Conservation (phyloP, 192 early-diverging fungal genomes). For the Umbelopsis ramanniana region DNA sequence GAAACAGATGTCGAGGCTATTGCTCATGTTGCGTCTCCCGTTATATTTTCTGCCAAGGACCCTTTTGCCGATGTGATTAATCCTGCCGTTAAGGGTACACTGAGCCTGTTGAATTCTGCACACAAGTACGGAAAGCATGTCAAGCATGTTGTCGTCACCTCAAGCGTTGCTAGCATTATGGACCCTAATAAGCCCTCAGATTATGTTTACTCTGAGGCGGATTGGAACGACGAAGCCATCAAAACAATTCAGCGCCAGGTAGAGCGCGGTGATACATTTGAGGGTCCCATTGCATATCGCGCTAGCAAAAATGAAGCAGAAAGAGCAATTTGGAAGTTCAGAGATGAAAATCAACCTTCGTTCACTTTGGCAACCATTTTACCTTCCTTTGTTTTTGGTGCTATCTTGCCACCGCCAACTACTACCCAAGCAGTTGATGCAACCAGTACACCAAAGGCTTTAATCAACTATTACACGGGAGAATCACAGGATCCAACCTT, state of each 20-base stretch:
- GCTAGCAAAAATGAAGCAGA: slow-evolving; percentile 29
- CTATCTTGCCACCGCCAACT: background rate
- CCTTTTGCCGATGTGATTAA: slow-evolving; percentile 39
- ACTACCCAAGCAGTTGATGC: background rate
- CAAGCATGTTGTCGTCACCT: slow-evolving; percentile 51
- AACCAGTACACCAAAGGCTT: background rate
- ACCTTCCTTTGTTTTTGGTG: slow-evolving; percentile 7
- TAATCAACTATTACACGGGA: slow-evolving; percentile 1
- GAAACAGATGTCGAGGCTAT: slow-evolving; percentile 38
- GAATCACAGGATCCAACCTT: background rate
- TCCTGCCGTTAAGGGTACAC: slow-evolving; percentile 53
- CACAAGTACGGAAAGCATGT: slow-evolving; percentile 29
- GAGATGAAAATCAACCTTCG: slow-evolving; percentile 9
- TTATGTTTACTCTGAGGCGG: slow-evolving; percentile 11
- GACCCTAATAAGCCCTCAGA: background rate
- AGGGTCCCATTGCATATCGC: background rate
- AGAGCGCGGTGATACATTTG: background rate
- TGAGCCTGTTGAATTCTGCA: slow-evolving; percentile 44
- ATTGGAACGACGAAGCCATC: slow-evolving; percentile 26
- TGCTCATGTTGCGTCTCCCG: slow-evolving; percentile 49
- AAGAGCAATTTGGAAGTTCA: slow-evolving; percentile 24
- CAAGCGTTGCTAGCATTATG: slow-evolving; percentile 40
- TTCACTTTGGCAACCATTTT: slow-evolving; percentile 25
- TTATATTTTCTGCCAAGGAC: slow-evolving; percentile 20
- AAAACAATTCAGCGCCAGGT: background rate